Conservation (phyloP, 169 alveolate species). For the Plasmodium coatneyi region DNA sequence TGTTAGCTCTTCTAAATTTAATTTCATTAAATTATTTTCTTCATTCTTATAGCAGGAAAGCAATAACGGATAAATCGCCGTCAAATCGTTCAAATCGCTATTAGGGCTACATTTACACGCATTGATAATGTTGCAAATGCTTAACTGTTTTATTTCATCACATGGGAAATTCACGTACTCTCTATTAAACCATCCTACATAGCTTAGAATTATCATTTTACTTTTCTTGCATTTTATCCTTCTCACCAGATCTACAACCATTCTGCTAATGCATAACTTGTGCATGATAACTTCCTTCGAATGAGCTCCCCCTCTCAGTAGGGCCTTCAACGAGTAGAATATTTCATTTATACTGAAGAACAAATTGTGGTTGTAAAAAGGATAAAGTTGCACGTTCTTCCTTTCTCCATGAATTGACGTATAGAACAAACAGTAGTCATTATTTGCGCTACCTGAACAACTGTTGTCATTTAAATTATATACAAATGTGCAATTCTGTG, state of each 20-base stretch:
- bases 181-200: background rate
- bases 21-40: background rate
- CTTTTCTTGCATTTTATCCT: background rate
- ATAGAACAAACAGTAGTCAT: slow-evolving; percentile 26
- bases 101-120: background rate
- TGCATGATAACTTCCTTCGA: background rate
- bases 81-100: background rate
- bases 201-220: background rate
- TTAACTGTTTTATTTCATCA: slow-evolving; percentile 18
- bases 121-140: slow-evolving; percentile 33
- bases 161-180: background rate
- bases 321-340: background rate
- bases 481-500: slow-evolving; percentile 3
- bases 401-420: background rate
- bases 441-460: background rate
- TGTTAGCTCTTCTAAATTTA: slow-evolving; percentile 7
- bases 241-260: slow-evolving; percentile 14
- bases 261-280: slow-evolving; percentile 12
- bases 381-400: background rate
- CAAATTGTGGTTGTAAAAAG: slow-evolving; percentile 21
- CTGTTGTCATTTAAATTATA: slow-evolving; percentile 16
- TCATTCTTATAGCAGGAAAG: background rate
- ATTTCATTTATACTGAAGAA: slow-evolving; percentile 25
- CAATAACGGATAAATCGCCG: background rate
- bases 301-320: background rate